phyloP scores from a whole-genome alignment of 148 eudicot species.

The Nepenthes mirabilis region DNA sequence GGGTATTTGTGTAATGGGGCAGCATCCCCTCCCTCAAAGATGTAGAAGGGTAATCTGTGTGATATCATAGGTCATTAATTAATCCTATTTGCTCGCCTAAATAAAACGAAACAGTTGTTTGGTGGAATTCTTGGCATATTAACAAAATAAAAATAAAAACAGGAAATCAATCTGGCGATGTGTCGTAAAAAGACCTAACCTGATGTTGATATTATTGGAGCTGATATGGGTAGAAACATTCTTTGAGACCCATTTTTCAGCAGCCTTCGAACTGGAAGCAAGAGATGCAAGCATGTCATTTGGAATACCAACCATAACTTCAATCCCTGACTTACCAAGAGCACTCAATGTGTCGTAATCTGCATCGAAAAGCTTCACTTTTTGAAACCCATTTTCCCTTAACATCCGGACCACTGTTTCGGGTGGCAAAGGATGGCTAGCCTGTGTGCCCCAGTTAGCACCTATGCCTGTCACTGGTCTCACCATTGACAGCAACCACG shows the following conservation, averaged over 20 bases:
- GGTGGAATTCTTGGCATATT: no score
- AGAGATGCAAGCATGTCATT: slow-evolving; percentile 73
- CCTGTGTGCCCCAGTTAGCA: slow-evolving; percentile 79
- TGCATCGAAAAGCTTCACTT: slow-evolving; percentile 86
- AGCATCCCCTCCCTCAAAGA: no score
- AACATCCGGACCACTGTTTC: slow-evolving; percentile 59
- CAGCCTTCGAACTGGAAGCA: slow-evolving; percentile 65
- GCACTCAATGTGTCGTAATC: slow-evolving; percentile 64
- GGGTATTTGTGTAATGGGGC: no score
- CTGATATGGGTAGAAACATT: slow-evolving; percentile 57
- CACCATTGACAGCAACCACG: background rate
- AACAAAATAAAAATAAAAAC: no score
- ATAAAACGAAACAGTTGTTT: no score
- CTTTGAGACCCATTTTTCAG: slow-evolving; percentile 82
- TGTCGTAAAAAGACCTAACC: slow-evolving; percentile 19
- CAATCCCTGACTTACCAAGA: slow-evolving; percentile 53
- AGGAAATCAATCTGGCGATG: no score
- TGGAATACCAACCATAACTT: slow-evolving; percentile 99
- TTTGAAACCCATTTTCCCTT: slow-evolving; percentile 66
- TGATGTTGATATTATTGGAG: slow-evolving; percentile 55
- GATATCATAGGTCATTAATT: no score
- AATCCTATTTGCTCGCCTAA: no score
- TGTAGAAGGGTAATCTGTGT: no score
- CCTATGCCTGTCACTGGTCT: slow-evolving; percentile 42
- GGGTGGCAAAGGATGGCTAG: slow-evolving; percentile 62